Evolutionary conservation across 176 grass and related monocot genomes (phyloP), one percentile per base, ranked within the genome.

Genomic region (Avena eriantha): DNA sequence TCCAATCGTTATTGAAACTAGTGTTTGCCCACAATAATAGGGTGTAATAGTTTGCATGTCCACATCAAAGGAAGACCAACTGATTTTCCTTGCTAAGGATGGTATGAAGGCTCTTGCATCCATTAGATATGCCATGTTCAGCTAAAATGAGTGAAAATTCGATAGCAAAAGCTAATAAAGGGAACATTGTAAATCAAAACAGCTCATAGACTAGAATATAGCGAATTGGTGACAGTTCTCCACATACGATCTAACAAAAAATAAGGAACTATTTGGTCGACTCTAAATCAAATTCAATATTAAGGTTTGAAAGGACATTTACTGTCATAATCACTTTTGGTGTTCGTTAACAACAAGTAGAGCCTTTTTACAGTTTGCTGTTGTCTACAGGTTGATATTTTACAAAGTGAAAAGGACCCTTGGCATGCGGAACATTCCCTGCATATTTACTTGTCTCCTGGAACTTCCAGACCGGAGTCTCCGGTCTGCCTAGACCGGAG

Each of bases 81-180:
- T 89, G 79, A 58, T 96, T 99, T 83, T 96, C 92, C 87, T 93
- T 99, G 10, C 90, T 94, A 82, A 99, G 97, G 41, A 96, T 94
- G 10, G 94, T 96, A 83, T 97, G 83, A 4, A 87, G 94, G 71
- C 94, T 94, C 85, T 94, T 99, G 89, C 97, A 99, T 48, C 94
- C 94, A 91, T 94, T 94, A 79, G 94, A 93, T 85, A 92, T 93
- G 85, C 89, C 90, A 85, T 99, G 92, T 81, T 93, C 92, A 94
- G 87, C 90, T 97, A 69, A 72, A 56, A 83, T 0, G 2, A 63
- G 46, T 53, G n/a, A 8, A 60, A 76, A 31, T n/a, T 47, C 1
- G 23, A 10, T 14, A 74, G 7, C 23, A 53, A 48, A 23, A 33
- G 12, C 45, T 10, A 34, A 22, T 22, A 6, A 36, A 84, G 17